Evolutionary conservation across 2,329 filamentous ascomycete genomes (phyloP).

Genomic region (Lomentospora prolificans): DNA sequence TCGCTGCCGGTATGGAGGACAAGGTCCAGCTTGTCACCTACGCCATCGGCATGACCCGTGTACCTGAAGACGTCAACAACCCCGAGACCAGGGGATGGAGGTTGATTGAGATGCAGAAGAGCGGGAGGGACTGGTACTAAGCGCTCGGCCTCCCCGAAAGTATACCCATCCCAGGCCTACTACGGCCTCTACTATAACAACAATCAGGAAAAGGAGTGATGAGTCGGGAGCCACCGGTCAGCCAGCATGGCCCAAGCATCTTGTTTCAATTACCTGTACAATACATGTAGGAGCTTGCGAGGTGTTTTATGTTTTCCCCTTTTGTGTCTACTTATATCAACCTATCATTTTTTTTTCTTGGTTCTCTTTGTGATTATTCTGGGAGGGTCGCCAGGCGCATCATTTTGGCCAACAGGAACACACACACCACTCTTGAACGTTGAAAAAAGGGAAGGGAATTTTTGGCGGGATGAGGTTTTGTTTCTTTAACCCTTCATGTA

Average conservation of each 20-base stretch:
- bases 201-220: not conserved
- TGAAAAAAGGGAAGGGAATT: not conserved
- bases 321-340: not conserved
- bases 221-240: not conserved
- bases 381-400: conserved; percentile 2
- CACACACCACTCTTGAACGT: not conserved
- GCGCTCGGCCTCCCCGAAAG: too few species aligned
- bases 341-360: not conserved
- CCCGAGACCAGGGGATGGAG: conserved; percentile 95
- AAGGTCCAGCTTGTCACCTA: conserved; percentile 98
- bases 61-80: conserved; percentile 93
- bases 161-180: too few species aligned
- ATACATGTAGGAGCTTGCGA: not conserved
- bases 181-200: conserved; percentile 3
- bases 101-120: conserved; percentile 97
- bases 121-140: conserved; percentile 73
- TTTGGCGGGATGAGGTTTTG: not conserved
- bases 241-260: not conserved
- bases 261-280: conserved; percentile 2
- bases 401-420: not conserved
- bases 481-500: not conserved
- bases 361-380: not conserved
- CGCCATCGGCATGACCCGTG: conserved; percentile 87
- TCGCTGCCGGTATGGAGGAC: conserved; percentile 96
- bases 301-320: not conserved